A percentile compares a stretch with the other conserved stretches of the same genome.
Conservation (phyloP, 805 yeast genomes). For the Nakazawaea ambrosiae region DNA sequence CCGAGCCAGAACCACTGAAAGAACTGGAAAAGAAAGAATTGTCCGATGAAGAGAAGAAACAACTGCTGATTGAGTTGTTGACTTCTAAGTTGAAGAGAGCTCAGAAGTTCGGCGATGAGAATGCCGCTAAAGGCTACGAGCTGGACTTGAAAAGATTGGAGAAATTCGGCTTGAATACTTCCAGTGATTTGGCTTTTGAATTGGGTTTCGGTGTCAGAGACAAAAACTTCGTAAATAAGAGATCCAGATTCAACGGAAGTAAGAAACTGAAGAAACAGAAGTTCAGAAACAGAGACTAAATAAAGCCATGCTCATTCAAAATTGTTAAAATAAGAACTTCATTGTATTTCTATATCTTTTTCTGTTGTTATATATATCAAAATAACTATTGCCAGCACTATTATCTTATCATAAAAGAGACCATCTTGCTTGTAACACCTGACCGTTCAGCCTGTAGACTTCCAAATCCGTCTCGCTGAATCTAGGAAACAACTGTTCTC, state of each 20-base stretch:
- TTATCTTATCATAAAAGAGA: background rate
- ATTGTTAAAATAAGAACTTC: too few species aligned
- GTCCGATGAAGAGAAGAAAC: slow-evolving; percentile 65
- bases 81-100: slow-evolving; percentile 65
- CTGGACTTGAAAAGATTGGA: slow-evolving; percentile 64
- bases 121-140: slow-evolving; percentile 40
- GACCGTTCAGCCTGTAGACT: background rate
- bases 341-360: too few species aligned
- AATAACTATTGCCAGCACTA: too few species aligned
- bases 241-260: background rate
- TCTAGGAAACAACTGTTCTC: slow-evolving; percentile 6
- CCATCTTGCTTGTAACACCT: background rate
- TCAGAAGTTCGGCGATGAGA: slow-evolving; percentile 68
- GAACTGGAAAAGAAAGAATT: slow-evolving; percentile 28
- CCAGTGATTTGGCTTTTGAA: slow-evolving; percentile 61
- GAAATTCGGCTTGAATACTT: slow-evolving; percentile 75
- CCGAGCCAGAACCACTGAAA: slow-evolving; percentile 14
- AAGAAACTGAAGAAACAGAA: background rate
- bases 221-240: slow-evolving; percentile 4
- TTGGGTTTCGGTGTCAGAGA: slow-evolving; percentile 38
- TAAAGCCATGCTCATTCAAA: too few species aligned
- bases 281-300: background rate
- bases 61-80: slow-evolving; percentile 59
- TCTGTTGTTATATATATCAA: too few species aligned
- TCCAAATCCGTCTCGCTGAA: slow-evolving; percentile 4